These are phyloP conservation scores for Microdochium bolleyi DNA, from an alignment of 2,329 filamentous ascomycete species.

Conservation along the genomic window DNA sequence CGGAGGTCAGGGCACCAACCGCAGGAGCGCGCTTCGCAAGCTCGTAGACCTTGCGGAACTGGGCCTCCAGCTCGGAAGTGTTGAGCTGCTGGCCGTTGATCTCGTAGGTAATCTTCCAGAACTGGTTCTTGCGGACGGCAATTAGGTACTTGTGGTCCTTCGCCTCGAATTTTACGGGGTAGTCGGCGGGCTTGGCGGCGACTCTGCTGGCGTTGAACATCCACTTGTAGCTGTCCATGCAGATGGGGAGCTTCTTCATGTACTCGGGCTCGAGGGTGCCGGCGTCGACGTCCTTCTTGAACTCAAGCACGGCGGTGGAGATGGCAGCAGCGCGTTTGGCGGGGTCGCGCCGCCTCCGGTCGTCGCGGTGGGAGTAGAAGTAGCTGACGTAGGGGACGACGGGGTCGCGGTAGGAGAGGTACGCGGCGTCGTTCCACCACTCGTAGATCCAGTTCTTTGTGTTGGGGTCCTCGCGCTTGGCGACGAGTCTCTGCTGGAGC, in stretches of 20 bases:
- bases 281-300: slow-evolving; percentile 85
- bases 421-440: slow-evolving; percentile 97
- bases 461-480: slow-evolving; percentile 69
- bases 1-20: slow-evolving; percentile 77
- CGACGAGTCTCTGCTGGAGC: slow-evolving; percentile 82
- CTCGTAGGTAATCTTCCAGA: slow-evolving; percentile 86
- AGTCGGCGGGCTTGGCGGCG: slow-evolving; percentile 72
- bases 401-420: slow-evolving; percentile 87
- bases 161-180: slow-evolving; percentile 71
- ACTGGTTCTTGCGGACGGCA: slow-evolving; percentile 90
- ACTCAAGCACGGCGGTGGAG: slow-evolving; percentile 76
- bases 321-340: slow-evolving; percentile 90
- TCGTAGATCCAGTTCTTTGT: slow-evolving; percentile 92
- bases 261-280: slow-evolving; percentile 90
- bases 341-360: slow-evolving; percentile 78
- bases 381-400: slow-evolving; percentile 98
- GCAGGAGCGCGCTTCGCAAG: slow-evolving; percentile 62
- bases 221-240: slow-evolving; percentile 97
- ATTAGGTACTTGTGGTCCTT: slow-evolving; percentile 79
- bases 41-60: slow-evolving; percentile 81
- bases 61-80: slow-evolving; percentile 79
- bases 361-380: slow-evolving; percentile 97
- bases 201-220: slow-evolving; percentile 97
- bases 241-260: slow-evolving; percentile 95
- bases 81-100: slow-evolving; percentile 79